Base-by-base conservation (phyloP, 1,284 basidiomycete genomes). In the Cystobasidium pallidum region DNA sequence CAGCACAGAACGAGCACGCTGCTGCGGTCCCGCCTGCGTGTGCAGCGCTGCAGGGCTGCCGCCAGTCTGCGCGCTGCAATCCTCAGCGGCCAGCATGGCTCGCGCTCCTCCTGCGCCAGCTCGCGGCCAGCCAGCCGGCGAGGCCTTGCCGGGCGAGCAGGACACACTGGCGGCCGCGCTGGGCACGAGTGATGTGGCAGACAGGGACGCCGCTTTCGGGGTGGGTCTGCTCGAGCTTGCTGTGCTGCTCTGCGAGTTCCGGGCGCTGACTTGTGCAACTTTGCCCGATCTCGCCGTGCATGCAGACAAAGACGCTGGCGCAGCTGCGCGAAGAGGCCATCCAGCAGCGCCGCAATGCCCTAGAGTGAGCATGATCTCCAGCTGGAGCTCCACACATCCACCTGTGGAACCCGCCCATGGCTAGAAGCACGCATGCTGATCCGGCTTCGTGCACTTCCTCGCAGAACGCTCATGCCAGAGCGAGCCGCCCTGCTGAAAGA, bases 211-310 rank as follows among this genome's bases (percentile, higher is more conserved):
- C 32, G 58, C 63, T 10, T 54, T 66, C 32, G 55, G 74, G 77
- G 79, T 80, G 28, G 76, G 78, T n/a, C 76, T 80, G 24, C 58
- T 41, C 21, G 19, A 54, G 28, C 58, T 47, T 52, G 87, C 92
- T 76, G 88, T 92, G 83, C 91, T 92, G 80, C 90, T 11, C 43
- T 51, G 49, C 49, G 49, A n/a, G 3, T 51, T 6, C 49, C 4
- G 6, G 49, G 8, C 89, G 0, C 83, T 57, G 58, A 47, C 57
- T 62, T 36, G 32, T 49, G 1, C n/a, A 19, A 13, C 15, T 26
- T 28, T 34, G 55, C n/a, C 15, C 24, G 47, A 30, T 47, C 43
- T 43, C 24, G 43, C 45, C 15, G 19, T 70, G n/a, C 24, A 62
- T 45, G 24, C 67, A 70, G 68, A 64, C 68, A 32, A 71, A 71